These are phyloP conservation scores for Mycena citricolor DNA, from an alignment of 1,284 basidiomycete genomes.

Conservation along the genomic window DNA sequence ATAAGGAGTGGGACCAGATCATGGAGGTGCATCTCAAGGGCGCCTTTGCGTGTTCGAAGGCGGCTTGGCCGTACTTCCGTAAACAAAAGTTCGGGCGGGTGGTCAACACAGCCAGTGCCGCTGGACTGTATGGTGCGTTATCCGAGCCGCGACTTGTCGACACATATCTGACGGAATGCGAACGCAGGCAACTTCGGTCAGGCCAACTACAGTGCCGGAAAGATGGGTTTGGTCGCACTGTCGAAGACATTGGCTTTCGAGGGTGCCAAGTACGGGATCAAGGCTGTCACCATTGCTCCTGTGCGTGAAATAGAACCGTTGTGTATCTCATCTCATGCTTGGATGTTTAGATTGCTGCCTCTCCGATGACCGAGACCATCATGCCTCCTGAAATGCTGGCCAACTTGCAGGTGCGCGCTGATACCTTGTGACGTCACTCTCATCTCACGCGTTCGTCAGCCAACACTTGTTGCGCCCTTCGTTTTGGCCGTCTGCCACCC, in stretches of 20 bases:
- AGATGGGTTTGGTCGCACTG: conserved; percentile 89
- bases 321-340: conserved; percentile 6
- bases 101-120: conserved; percentile 90
- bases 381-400: conserved; percentile 98
- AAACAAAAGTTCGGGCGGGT: conserved; percentile 94
- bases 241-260: conserved; percentile 91
- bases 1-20: conserved; percentile 87
- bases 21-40: conserved; percentile 93
- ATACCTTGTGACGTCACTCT: conserved; percentile 6
- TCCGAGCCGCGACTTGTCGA: too few relatives aligned
- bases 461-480: conserved; percentile 92
- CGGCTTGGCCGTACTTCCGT: conserved; percentile 95
- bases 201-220: conserved; percentile 88
- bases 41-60: conserved; percentile 93
- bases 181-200: conserved; percentile 94
- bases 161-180: too few relatives aligned
- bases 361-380: conserved; percentile 91
- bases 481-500: conserved; percentile 79
- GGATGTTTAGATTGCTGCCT: conserved; percentile 80
- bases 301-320: conserved; percentile 43
- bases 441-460: conserved; percentile 42
- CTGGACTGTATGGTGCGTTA: conserved; percentile 74
- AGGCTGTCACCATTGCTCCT: conserved; percentile 86
- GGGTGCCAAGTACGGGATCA: conserved; percentile 93
- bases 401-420: conserved; percentile 70